Evolutionary conservation across 2,329 filamentous ascomycete genomes (phyloP), one percentile per base, ranked within the genome.

Genomic region (Aspergillus ochraceoroseus): DNA sequence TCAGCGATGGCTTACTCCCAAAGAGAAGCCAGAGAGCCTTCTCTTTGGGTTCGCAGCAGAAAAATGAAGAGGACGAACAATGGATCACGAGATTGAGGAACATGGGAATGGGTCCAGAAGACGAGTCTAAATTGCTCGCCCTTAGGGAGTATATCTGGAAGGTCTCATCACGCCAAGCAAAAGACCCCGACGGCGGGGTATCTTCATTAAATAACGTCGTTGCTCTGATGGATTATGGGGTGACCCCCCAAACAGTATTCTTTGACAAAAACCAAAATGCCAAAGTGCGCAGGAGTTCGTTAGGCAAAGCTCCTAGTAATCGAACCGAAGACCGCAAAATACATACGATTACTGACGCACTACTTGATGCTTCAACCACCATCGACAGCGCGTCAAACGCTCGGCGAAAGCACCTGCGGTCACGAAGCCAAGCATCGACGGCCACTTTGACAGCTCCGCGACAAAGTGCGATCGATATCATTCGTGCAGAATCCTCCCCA

Each of bases 71-170:
- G 61, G 92, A 98, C 58, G 88, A 95, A 47, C 80, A 88, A 52
- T 96, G 92, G 89, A 70, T 98, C n/a, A 73, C 77, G 9, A 84
- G 87, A 49, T 68, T 98, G 32, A 79, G 85, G 35, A 94, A 87
- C 49, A 79, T 94, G 28, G 92, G 92, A 0, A 79, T 98, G 70
- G 71, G 74, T 1, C 58, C 73, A 1, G 89, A 95, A 30, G 90
- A 98, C 52, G 92, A 98, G 51, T 79, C 85, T 58, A 96, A 98
- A 62, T 69, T 98, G 2, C 70, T 96, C 23, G 85, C 82, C 4
- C 71, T 98, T 7, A 76, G 86, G 42, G 89, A 95, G 58, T 96
- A 94, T 56, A 86, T 98, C 27, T 95, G 87, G 85, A 80, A 86
- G 26, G 75, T 92, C 5, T 85, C 85, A 34, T 79, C 81, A 53